phyloP scores from a whole-genome alignment of 2,329 filamentous ascomycete species.

The Neurospora sp. region DNA sequence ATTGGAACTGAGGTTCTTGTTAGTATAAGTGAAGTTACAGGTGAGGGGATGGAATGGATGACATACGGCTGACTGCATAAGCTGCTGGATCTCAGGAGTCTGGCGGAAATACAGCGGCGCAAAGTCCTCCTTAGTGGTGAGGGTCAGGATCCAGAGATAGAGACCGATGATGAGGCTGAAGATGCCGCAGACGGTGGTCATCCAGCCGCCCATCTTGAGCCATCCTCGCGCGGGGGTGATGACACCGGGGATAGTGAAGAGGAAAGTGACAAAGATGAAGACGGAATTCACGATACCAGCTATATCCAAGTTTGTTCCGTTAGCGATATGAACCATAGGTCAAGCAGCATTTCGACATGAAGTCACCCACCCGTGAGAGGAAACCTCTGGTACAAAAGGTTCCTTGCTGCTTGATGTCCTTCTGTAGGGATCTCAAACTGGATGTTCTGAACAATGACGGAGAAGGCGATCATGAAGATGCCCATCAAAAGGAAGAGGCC shows the following conservation, averaged over 20 bases:
- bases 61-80: constrained; percentile 61
- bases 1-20: constrained; percentile 51
- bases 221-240: constrained; percentile 56
- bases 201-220: constrained; percentile 60
- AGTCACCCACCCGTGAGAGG: constrained; percentile 35
- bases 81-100: constrained; percentile 46
- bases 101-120: constrained; percentile 51
- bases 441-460: constrained; percentile 39
- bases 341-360: background rate
- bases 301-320: constrained; percentile 17
- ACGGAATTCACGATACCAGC: constrained; percentile 64
- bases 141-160: constrained; percentile 62
- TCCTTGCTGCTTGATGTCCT: constrained; percentile 39
- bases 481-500: constrained; percentile 44
- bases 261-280: constrained; percentile 61
- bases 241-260: constrained; percentile 61
- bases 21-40: constrained; percentile 16
- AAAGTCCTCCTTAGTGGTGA: constrained; percentile 57
- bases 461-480: constrained; percentile 45
- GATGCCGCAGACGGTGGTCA: constrained; percentile 50
- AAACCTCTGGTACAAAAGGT: constrained; percentile 43
- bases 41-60: background rate
- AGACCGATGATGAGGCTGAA: constrained; percentile 59
- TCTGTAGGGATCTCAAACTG: constrained; percentile 32
- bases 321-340: constrained; percentile 4